phyloP scores from a whole-genome alignment of 1,284 basidiomycete species.

The Thelephora terrestris region DNA sequence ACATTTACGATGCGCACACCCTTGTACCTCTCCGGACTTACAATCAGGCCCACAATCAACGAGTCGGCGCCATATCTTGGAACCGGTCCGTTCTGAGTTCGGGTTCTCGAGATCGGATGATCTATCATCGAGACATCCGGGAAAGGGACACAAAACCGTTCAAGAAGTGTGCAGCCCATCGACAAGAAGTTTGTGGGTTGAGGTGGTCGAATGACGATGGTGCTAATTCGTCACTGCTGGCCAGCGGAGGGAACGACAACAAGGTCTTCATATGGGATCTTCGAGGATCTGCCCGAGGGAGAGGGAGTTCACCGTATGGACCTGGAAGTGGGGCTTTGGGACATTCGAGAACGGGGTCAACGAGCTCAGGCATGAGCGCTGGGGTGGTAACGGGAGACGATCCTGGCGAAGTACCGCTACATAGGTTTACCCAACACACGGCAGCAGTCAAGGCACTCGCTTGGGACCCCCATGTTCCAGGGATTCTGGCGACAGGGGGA shows the following conservation, averaged over 20 bases:
- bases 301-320: background rate
- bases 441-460: conserved; percentile 97
- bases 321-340: conserved; percentile 20
- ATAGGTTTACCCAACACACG: conserved; percentile 93
- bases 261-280: conserved; percentile 96
- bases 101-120: conserved; percentile 85
- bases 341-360: conserved; percentile 11
- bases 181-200: conserved; percentile 94
- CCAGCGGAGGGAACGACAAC: conserved; percentile 97
- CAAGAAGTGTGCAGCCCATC: conserved; percentile 71
- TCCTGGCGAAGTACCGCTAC: conserved; percentile 57
- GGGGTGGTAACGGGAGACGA: conserved; percentile 27
- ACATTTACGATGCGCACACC: conserved; percentile 91
- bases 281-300: conserved; percentile 42
- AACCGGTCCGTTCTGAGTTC: conserved; percentile 83
- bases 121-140: conserved; percentile 90
- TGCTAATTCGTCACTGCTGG: conserved; percentile 37
- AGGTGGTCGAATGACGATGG: conserved; percentile 76
- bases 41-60: conserved; percentile 76
- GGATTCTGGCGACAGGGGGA: conserved; percentile 91
- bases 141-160: conserved; percentile 64
- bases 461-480: conserved; percentile 93
- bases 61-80: conserved; percentile 94
- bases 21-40: conserved; percentile 77
- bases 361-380: conserved; percentile 17